Conservation (phyloP, 129 eudicot genomes). For the Daucus carota region DNA sequence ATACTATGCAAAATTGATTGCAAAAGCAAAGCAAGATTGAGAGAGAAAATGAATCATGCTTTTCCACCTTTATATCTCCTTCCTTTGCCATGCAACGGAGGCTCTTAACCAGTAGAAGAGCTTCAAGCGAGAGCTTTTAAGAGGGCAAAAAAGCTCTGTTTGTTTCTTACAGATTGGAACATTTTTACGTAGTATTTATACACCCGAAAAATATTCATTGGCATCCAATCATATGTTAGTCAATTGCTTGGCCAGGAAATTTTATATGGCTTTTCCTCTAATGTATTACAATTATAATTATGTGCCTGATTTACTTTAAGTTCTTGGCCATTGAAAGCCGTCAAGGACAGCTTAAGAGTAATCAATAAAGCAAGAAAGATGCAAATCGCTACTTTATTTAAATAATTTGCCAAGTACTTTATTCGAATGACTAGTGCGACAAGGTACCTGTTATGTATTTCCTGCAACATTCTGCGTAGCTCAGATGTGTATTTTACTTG, state of each 20-base stretch:
- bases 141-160: background rate
- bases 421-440: background rate
- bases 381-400: background rate
- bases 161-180: background rate
- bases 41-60: conserved; percentile 1
- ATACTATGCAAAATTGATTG: background rate
- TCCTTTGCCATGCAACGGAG: conserved; percentile 15
- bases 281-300: background rate
- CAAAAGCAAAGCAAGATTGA: conserved; percentile 11
- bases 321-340: conserved; percentile 4
- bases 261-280: background rate
- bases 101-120: background rate
- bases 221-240: background rate
- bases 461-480: no score
- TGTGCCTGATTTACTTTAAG: background rate
- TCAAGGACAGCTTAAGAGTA: background rate
- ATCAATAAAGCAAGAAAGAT: conserved; percentile 1
- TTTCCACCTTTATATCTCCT: conserved; percentile 15
- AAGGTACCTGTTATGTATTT: no score
- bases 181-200: background rate
- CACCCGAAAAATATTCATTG: background rate
- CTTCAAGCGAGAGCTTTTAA: background rate
- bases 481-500: no score
- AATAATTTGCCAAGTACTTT: background rate
- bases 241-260: background rate